A percentile compares a stretch with the other conserved stretches of the same genome.
These are phyloP conservation scores for Metschnikowia cerradonensis DNA, from an alignment of 805 yeast species.

Conservation along the genomic window DNA sequence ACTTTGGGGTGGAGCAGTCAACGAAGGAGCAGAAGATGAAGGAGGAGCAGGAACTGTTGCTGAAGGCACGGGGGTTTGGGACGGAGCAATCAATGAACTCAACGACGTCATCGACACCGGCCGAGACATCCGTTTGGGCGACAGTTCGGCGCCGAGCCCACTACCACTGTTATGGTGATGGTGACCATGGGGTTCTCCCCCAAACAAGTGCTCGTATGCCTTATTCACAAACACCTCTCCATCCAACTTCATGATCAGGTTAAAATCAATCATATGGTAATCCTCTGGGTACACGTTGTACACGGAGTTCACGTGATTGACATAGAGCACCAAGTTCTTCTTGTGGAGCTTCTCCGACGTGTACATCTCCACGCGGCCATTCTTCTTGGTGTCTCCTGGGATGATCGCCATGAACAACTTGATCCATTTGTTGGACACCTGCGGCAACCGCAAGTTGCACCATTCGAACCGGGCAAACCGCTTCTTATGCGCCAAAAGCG, in stretches of 20 bases:
- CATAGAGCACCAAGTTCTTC: constrained; percentile 49
- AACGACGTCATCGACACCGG: constrained; percentile 19
- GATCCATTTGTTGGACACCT: constrained; percentile 55
- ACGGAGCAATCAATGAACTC: constrained; percentile 15
- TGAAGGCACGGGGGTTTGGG: constrained; percentile 2
- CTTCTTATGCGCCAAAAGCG: constrained; percentile 47
- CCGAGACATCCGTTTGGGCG: constrained; percentile 18
- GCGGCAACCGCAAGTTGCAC: constrained; percentile 60
- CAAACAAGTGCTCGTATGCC: constrained; percentile 31
- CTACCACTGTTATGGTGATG: no score
- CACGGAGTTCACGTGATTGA: constrained; percentile 41
- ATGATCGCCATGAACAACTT: constrained; percentile 48
- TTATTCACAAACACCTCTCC: constrained; percentile 53
- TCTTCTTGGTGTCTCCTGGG: constrained; percentile 43
- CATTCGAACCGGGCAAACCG: constrained; percentile 52
- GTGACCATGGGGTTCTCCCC: constrained; percentile 9
- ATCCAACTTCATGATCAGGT: constrained; percentile 51
- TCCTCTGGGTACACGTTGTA: constrained; percentile 60
- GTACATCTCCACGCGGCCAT: constrained; percentile 54
- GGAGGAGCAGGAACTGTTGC: no score
- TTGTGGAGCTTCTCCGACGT: constrained; percentile 45
- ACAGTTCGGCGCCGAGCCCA: neutral
- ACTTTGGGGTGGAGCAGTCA: no score
- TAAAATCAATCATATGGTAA: constrained; percentile 52
- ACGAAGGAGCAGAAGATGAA: no score